Conservation (phyloP, 2,329 filamentous ascomycete genomes). For the Penicillium sp. region DNA sequence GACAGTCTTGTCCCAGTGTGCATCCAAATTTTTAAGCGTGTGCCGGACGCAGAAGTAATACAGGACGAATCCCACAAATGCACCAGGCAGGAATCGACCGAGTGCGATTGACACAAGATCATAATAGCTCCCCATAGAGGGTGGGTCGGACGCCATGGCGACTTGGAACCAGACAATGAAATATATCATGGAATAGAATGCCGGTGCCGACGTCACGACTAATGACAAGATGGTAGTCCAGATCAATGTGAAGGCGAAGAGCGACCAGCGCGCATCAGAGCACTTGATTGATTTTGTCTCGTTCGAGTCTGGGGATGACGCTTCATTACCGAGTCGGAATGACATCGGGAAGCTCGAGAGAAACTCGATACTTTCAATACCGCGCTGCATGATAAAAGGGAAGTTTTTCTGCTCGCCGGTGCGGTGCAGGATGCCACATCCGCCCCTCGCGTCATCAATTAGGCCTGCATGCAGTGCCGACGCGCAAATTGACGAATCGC, state of each 20-base stretch:
- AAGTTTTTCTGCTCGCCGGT: constrained; percentile 52
- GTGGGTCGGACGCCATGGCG: constrained; percentile 59
- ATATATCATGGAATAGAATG: constrained; percentile 57
- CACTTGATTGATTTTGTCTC: constrained; percentile 40
- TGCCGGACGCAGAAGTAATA: constrained; percentile 55
- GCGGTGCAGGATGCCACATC: constrained; percentile 56
- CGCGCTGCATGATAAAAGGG: constrained; percentile 46
- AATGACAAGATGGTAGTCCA: constrained; percentile 56
- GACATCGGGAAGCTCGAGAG: constrained; percentile 58
- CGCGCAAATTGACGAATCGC: constrained; percentile 61
- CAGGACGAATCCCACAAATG: constrained; percentile 57
- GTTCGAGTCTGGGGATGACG: constrained; percentile 24
- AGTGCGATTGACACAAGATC: constrained; percentile 54
- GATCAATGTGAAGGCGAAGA: constrained; percentile 54
- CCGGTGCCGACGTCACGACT: constrained; percentile 55
- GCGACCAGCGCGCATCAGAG: constrained; percentile 57
- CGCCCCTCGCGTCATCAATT: constrained; percentile 53
- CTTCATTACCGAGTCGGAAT: constrained; percentile 35
- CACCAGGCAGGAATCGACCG: constrained; percentile 58
- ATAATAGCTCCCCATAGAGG: constrained; percentile 54
- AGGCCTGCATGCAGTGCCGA: constrained; percentile 60
- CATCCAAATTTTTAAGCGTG: constrained; percentile 50
- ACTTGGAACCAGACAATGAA: constrained; percentile 59
- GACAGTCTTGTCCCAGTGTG: constrained; percentile 60
- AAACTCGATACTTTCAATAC: constrained; percentile 54